Evolutionary conservation across 805 yeast species (phyloP).

Genomic region (Trichomonascus vanleenenianus): DNA sequence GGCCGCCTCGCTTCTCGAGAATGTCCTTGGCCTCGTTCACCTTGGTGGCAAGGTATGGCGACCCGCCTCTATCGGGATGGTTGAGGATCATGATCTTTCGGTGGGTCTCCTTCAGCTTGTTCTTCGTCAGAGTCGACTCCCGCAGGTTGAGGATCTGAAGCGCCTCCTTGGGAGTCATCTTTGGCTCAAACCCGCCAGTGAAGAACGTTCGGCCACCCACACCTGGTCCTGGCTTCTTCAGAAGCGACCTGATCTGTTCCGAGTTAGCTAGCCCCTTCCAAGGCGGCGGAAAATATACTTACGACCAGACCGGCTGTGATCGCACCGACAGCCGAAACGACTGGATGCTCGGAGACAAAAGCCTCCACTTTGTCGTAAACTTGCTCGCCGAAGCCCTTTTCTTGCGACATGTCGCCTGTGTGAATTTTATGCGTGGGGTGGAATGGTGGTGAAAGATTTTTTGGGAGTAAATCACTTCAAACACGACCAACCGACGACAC

Average conservation of each 20-base stretch:
- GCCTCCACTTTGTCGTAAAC: conserved; percentile 11
- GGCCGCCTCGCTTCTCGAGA: conserved; percentile 51
- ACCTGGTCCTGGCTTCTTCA: conserved; percentile 47
- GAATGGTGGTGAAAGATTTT: not conserved
- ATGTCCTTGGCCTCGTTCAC: conserved; percentile 81
- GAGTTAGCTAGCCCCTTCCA: not conserved
- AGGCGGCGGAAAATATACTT: not conserved
- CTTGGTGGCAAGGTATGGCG: conserved; percentile 72
- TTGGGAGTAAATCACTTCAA: not conserved
- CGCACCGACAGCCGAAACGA: conserved; percentile 61
- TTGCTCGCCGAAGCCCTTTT: conserved; percentile 10
- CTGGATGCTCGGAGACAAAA: conserved; percentile 49
- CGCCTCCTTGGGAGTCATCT: conserved; percentile 87
- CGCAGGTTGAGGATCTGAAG: conserved; percentile 67
- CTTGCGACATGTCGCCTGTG: not conserved
- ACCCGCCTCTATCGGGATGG: conserved; percentile 89
- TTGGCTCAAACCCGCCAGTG: conserved; percentile 88
- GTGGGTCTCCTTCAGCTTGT: conserved; percentile 57
- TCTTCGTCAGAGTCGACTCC: conserved; percentile 31
- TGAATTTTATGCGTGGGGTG: not conserved
- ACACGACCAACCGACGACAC: not conserved
- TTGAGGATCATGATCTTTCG: conserved; percentile 70
- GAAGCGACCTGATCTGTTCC: conserved; percentile 18
- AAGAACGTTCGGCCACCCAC: conserved; percentile 56
- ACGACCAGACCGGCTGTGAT: conserved; percentile 38